Evolutionary conservation across 2,329 filamentous ascomycete species (phyloP), one percentile per base, ranked within the genome.

Genomic region (Grosmannia clavigera): DNA sequence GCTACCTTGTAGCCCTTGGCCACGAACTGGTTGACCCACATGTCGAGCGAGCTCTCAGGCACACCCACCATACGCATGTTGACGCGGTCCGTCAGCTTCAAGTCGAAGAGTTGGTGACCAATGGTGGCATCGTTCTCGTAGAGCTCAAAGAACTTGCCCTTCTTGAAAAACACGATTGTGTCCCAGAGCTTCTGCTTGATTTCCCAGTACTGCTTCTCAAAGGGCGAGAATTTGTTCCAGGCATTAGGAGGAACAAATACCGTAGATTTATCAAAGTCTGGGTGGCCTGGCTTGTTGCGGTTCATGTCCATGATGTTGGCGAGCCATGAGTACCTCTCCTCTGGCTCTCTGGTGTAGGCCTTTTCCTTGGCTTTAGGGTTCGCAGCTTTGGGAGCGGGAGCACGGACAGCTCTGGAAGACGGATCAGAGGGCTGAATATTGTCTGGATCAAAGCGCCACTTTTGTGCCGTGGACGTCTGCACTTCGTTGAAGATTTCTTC

Each of bases 61-160:
- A 99, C 94, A 63, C 94, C 94, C 2, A 97, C 94, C 94, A 99
- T 99, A 65, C 92, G 88, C 94, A 99, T 99, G 71, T 99, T 99
- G 71, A 99, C 94, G 59, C 94, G 84, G 68, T 99, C 94, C 0
- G 94, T 99, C 70, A 99, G 86, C 75, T 99, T 99, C 60, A 99
- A 81, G 71, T 99, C 94, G 67, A 99, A 99, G 19, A 96, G 79
- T 71, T 97, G 94, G 70, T 99, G 92, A 5, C 94, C 94, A 60
- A 97, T 86, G 0, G 92, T 96, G 5, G 94, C 94, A 73, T 99
- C 94, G 62, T 96, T 96, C 71, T 99, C 94, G 69, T 97, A 99
- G 0, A 99, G 80, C 71, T 99, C 94, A 70, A 96, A 99, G 73
- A 99, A 99, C 68, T 99, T 99, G 68, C 94, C 94, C 78, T 99